phyloP scores from a whole-genome alignment of 2,329 filamentous ascomycete species.

The Clarireedia paspali region DNA sequence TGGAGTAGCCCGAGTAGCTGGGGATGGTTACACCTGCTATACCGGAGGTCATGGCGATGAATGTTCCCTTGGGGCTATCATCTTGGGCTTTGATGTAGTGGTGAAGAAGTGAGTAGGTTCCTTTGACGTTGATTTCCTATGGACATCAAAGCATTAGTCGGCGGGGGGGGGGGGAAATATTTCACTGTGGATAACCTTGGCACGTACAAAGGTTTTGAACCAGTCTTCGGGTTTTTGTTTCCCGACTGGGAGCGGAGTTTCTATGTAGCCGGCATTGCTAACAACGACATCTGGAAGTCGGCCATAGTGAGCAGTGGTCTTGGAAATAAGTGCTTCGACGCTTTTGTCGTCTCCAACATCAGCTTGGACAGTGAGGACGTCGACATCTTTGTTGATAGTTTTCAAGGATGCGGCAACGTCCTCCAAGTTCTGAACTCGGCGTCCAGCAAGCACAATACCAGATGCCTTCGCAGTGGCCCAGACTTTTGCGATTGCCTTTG shows the following conservation, averaged over 20 bases:
- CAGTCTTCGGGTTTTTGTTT: too few species aligned
- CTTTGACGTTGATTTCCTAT: not conserved
- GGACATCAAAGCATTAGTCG: too few species aligned
- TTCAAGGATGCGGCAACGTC: too few species aligned
- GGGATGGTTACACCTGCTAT: not conserved
- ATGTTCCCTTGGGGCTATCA: not conserved
- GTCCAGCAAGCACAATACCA: constrained; percentile 24
- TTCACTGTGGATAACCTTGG: not conserved
- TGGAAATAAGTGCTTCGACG: too few species aligned
- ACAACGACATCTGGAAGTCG: too few species aligned
- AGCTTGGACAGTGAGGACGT: not conserved
- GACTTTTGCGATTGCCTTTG: not conserved
- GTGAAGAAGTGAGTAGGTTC: not conserved
- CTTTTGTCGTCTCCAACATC: not conserved
- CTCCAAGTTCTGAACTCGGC: not conserved
- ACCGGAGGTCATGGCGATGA: not conserved
- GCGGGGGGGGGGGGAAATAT: not conserved
- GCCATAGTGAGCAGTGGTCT: too few species aligned
- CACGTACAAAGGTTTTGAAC: too few species aligned
- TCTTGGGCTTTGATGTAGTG: not conserved
- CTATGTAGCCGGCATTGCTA: too few species aligned
- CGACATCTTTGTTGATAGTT: not conserved
- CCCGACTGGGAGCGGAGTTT: too few species aligned
- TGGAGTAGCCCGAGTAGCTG: not conserved
- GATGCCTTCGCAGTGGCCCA: constrained; percentile 19